Base-by-base conservation (phyloP, 176 grass and related monocot genomes). In the Raddia distichophylla region DNA sequence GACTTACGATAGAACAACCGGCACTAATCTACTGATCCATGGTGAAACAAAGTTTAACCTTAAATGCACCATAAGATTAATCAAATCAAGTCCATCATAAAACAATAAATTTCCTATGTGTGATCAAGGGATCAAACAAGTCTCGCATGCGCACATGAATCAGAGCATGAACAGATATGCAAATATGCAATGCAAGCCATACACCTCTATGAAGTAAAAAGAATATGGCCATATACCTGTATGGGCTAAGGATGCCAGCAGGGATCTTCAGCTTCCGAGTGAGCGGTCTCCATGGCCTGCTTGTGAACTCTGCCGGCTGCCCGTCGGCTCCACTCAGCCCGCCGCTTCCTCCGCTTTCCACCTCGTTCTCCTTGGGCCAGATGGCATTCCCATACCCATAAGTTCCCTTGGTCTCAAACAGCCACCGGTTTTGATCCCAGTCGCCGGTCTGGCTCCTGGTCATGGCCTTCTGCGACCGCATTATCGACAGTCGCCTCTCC, bases 371-470 rank as follows among this genome's bases (percentile, higher is more conserved):
- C 43, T 85, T 86, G 2, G 96, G 91, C 96, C 96, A 99, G 16
- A 99, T 99, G 2, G 96, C 96, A 84, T 99, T 99, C 17, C 96
- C 96, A n/a, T 95, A 99, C 2, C 96, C 96, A 72, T 99, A 99
- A 0, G 96, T 99, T 0, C 96, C 96, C 60, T 99, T 99, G 2
- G 96, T 99, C 87, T 99, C 96, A 15, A 99, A 99, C 2, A 99
- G 72, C 96, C 96, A 99, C 4, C 92, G 84, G 42, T 95, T 95
- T 48, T 99, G 93, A 82, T 99, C 96, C 93, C 93, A 99, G 14
- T 99, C 93, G 8, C 89, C 82, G 2, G 96, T 99, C 83, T 99
- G 96, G 76, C 91, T 95, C 80, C 87, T 88, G 0, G 84, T 93
- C 96, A 99, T 90, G 8, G 89, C 84, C 80, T 93, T 96, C 82